Evolutionary conservation across 306 rosid genomes (phyloP), one percentile per base, ranked within the genome.

Genomic region (Castanospermum australe): DNA sequence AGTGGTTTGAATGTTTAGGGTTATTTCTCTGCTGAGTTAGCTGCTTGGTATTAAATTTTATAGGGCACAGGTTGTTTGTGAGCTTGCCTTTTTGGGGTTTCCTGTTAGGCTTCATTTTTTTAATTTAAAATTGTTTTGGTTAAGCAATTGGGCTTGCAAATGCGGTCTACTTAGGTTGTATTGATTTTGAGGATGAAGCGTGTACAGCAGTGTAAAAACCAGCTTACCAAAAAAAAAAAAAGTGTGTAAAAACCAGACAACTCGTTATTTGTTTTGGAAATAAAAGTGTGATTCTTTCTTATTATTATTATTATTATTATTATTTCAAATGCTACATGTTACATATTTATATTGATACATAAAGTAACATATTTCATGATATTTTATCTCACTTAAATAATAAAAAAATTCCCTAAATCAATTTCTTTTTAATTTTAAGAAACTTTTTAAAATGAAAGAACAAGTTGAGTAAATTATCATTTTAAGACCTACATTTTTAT

Each of bases 191-290:
- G 92, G 86, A 84, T 88, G 76, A 85, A 82, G 88, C 81, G 89
- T 92, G 96, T 92, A 92, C 91, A 90, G 96, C 87, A 63, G 94
- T 86, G 91, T 89, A 89, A 84, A 82, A 79, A 62, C 86, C 83
- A 75, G 79, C n/a, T n/a, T n/a, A n/a, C n/a, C n/a, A n/a, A n/a
- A n/a, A n/a, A n/a, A n/a, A n/a, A n/a, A n/a, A n/a, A n/a, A n/a
- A n/a, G n/a, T n/a, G 90, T 83, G 91, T 89, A 89, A 84, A 82
- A 79, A 62, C 86, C 83, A 75, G 79, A 78, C 61, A 55, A 81
- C 86, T 83, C 68, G 67, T 80, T n/a, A 30, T 79, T 84, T 71
- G 59, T 87, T 82, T 87, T 57, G 82, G 82, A 81, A 83, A 83
- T 79, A 74, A 84, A 72, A 24, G 95, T 88, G 95, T 84, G 93